phyloP scores from a whole-genome alignment of 2,329 filamentous ascomycete species.

The Parascedosporium putredinis region DNA sequence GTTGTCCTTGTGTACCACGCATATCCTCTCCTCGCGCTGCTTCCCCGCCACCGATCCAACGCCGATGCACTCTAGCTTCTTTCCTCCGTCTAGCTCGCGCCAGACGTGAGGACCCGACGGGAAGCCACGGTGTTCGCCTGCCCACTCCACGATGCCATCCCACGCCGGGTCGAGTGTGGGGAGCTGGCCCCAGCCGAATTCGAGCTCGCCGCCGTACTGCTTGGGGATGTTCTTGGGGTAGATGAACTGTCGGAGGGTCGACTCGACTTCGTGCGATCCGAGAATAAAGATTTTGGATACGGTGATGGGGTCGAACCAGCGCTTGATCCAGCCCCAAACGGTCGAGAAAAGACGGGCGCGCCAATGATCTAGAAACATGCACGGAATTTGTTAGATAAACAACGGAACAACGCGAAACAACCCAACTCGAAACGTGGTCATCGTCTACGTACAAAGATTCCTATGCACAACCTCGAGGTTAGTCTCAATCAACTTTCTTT shows the following conservation, averaged over 20 bases:
- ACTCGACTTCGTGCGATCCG: slow-evolving; percentile 57
- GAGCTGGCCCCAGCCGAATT: slow-evolving; percentile 70
- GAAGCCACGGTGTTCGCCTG: slow-evolving; percentile 40
- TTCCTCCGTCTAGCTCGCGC: slow-evolving; percentile 36
- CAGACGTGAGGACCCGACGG: slow-evolving; percentile 48
- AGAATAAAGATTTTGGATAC: slow-evolving; percentile 96
- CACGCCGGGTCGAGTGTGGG: slow-evolving; percentile 59
- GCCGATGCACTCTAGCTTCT: slow-evolving; percentile 40
- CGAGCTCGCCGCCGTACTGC: slow-evolving; percentile 77
- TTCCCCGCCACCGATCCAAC: slow-evolving; percentile 37
- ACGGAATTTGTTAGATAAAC: slow-evolving; percentile 22
- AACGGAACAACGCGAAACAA: neutral
- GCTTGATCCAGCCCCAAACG: slow-evolving; percentile 90
- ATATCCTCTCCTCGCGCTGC: slow-evolving; percentile 36
- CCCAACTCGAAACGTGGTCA: neutral
- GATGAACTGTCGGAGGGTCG: slow-evolving; percentile 72
- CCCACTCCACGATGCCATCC: slow-evolving; percentile 39
- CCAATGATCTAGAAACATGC: slow-evolving; percentile 60
- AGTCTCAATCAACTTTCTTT: too few relatives aligned
- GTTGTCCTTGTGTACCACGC: slow-evolving; percentile 35
- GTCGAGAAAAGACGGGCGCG: slow-evolving; percentile 85
- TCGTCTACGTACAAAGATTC: slow-evolving; percentile 10
- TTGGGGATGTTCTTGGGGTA: slow-evolving; percentile 75
- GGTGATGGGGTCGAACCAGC: slow-evolving; percentile 90
- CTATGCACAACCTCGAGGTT: slow-evolving; percentile 1